A percentile compares a stretch with the other conserved stretches of the same genome.
Conservation (phyloP, 345 rosid genomes). For the Eucalyptus decipiens region DNA sequence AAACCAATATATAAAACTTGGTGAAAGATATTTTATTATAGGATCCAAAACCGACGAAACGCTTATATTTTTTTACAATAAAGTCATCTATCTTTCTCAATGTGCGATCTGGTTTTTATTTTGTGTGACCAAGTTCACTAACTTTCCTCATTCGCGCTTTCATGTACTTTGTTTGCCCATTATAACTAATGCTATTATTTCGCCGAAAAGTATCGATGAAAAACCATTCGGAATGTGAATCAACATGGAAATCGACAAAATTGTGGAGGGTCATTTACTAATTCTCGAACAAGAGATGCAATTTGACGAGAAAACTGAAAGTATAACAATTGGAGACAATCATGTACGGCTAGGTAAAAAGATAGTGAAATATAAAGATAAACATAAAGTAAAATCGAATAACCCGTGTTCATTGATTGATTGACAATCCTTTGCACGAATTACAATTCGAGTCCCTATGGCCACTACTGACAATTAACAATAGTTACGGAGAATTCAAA, state of each 20-base stretch:
- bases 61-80: neutral
- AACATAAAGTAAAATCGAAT: neutral
- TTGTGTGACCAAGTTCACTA: neutral
- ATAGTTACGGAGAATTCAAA: neutral
- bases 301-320: neutral
- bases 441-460: neutral
- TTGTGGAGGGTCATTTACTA: neutral
- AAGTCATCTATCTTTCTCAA: neutral
- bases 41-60: neutral
- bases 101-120: neutral
- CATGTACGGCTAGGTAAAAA: neutral
- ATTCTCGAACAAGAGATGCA: neutral
- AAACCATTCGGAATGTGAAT: neutral
- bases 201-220: neutral
- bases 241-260: neutral
- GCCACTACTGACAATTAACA: neutral
- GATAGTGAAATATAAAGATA: neutral
- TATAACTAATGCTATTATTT: neutral
- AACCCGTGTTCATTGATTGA: neutral
- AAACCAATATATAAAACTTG: too few species aligned
- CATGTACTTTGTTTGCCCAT: neutral
- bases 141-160: neutral
- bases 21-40: too few species aligned
- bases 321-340: neutral
- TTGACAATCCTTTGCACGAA: neutral